These are phyloP conservation scores for Helicostylum pulchrum DNA, from an alignment of 192 early-diverging fungal genomes.

Conservation along the genomic window DNA sequence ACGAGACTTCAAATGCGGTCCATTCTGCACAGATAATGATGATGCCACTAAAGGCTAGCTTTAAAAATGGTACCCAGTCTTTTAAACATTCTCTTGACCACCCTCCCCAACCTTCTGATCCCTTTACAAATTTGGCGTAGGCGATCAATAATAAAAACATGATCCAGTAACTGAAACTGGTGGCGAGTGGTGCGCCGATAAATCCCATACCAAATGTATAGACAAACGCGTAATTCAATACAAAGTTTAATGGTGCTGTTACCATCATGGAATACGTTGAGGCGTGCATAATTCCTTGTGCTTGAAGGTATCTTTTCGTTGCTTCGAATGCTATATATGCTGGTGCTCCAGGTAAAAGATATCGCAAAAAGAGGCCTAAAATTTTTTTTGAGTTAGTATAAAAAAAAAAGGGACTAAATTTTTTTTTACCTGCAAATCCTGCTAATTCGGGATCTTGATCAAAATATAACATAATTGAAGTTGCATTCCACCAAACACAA, in stretches of 20 bases:
- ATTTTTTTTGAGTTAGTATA: not conserved
- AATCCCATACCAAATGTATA: constrained; percentile 53
- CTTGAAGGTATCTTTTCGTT: constrained; percentile 80
- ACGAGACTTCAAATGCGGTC: constrained; percentile 68
- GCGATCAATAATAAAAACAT: constrained; percentile 48
- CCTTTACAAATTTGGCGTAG: constrained; percentile 53
- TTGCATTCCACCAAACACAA: constrained; percentile 27
- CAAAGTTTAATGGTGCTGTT: constrained; percentile 57
- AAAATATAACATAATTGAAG: constrained; percentile 12
- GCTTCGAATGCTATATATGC: constrained; percentile 80
- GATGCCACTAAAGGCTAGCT: constrained; percentile 63
- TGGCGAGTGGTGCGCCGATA: constrained; percentile 67
- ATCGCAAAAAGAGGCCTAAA: constrained; percentile 52
- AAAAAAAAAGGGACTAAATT: no score
- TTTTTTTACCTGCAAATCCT: constrained; percentile 17
- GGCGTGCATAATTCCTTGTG: constrained; percentile 88
- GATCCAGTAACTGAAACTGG: constrained; percentile 60
- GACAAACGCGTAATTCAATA: constrained; percentile 66
- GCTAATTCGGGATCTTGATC: constrained; percentile 29
- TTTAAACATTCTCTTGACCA: constrained; percentile 48
- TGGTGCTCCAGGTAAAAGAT: constrained; percentile 68
- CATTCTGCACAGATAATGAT: constrained; percentile 71
- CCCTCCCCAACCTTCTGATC: constrained; percentile 67
- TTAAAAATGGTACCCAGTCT: constrained; percentile 47
- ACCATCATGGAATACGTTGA: constrained; percentile 63